phyloP scores from a whole-genome alignment of 768 basidiomycete genomes.

The Termitomyces eurrhizus region DNA sequence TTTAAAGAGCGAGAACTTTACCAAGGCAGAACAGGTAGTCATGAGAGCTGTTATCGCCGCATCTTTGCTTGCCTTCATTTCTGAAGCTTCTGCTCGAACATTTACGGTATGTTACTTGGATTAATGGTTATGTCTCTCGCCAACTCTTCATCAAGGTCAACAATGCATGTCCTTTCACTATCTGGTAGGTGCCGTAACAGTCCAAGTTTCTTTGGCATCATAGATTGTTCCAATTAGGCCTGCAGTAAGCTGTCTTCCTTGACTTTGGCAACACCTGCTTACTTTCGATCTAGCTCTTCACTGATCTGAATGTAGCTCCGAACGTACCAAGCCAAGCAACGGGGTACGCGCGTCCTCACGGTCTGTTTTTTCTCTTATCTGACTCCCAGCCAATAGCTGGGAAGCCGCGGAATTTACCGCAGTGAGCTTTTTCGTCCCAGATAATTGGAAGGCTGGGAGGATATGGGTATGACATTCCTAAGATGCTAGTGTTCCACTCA shows the following conservation, averaged over 20 bases:
- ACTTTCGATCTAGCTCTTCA: slow-evolving; percentile 46
- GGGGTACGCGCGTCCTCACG: slow-evolving; percentile 33
- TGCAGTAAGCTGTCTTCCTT: slow-evolving; percentile 23
- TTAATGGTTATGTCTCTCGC: not conserved
- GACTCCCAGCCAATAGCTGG: slow-evolving; percentile 28
- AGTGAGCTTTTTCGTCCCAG: slow-evolving; percentile 50
- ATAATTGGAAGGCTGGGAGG: slow-evolving; percentile 62
- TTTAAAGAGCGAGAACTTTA: not conserved
- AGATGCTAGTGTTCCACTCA: not conserved
- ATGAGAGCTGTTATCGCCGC: slow-evolving; percentile 26
- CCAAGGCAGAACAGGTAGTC: not conserved
- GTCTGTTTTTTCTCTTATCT: not conserved
- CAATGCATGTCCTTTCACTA: slow-evolving; percentile 65
- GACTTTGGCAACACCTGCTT: not conserved
- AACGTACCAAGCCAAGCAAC: slow-evolving; percentile 38
- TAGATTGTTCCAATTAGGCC: slow-evolving; percentile 25
- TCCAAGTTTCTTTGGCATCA: not conserved
- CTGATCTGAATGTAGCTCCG: slow-evolving; percentile 48
- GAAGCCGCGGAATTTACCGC: slow-evolving; percentile 32
- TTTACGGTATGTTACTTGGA: slow-evolving; percentile 37
- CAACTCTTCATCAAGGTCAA: slow-evolving; percentile 30
- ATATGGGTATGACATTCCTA: slow-evolving; percentile 41
- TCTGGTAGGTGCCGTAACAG: slow-evolving; percentile 42
- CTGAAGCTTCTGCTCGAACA: slow-evolving; percentile 40
- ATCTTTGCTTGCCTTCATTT: slow-evolving; percentile 18